A percentile compares a stretch with the other conserved stretches of the same genome.
Evolutionary conservation across 176 grass and related monocot species (phyloP).

Genomic region (Pontederia paniculata): DNA sequence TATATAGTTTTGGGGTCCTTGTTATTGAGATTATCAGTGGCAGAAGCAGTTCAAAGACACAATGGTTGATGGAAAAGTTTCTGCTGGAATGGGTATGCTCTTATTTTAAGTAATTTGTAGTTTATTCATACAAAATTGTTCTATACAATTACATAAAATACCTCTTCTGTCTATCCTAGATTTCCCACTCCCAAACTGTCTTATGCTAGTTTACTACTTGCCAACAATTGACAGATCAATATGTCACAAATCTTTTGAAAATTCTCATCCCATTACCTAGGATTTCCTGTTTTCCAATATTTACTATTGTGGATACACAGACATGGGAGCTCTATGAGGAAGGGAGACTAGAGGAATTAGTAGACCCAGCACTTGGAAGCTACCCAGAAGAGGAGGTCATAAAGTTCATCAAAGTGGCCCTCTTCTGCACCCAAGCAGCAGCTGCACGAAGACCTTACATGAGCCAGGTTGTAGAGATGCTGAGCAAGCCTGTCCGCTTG

Average conservation of each 20-base stretch:
- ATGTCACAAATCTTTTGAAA: no score
- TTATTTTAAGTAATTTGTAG: neutral
- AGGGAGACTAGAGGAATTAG: slow-evolving; percentile 21
- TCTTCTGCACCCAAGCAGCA: slow-evolving; percentile 30
- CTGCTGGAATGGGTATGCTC: slow-evolving; percentile 62
- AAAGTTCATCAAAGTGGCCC: slow-evolving; percentile 27
- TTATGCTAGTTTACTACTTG: no score
- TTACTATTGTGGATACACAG: neutral
- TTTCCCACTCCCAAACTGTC: no score
- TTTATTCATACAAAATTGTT: neutral
- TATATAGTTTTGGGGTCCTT: slow-evolving; percentile 84
- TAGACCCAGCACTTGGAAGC: slow-evolving; percentile 19
- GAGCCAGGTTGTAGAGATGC: slow-evolving; percentile 29
- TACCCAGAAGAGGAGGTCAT: slow-evolving; percentile 18
- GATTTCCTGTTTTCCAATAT: no score
- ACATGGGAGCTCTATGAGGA: slow-evolving; percentile 30
- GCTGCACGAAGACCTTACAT: slow-evolving; percentile 27
- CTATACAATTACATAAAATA: no score
- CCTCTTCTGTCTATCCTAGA: no score
- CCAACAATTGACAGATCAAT: no score
- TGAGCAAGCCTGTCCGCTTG: slow-evolving; percentile 15
- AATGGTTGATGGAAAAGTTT: slow-evolving; percentile 37
- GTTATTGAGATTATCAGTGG: slow-evolving; percentile 63
- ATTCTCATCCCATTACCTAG: no score
- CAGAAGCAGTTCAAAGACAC: slow-evolving; percentile 51